Base-by-base conservation (phyloP, 345 rosid genomes). In the Rubroshorea leprosula region DNA sequence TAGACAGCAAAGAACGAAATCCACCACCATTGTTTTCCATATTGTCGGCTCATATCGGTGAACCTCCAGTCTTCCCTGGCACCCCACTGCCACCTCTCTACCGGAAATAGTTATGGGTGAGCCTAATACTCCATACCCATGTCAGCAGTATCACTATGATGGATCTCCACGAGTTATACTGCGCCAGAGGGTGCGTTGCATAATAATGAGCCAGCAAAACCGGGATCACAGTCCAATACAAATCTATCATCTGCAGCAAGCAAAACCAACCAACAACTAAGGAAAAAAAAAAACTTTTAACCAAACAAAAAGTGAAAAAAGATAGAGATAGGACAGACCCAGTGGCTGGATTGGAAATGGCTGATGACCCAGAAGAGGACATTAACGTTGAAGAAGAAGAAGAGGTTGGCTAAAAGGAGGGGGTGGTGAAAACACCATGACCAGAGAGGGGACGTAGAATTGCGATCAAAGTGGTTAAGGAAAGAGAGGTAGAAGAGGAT, bases 21-120 rank as follows among this genome's bases (percentile, higher is more conserved):
- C 97, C 96, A 92, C 89, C 94, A 86, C 98, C 98, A 93, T 20
- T 79, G 80, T 44, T 76, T 83, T 25, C 97, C 99, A 39, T 89
- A 89, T 67, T 89, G 89, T 23, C 68, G 63, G 20, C 94, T 67
- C 85, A 93, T 74, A 60, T 93, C 97, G 22, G 69, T 72, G 76
- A 93, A 93, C 53, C 99, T 73, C 99, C 99, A 93, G 66, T 93
- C 99, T 51, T 93, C 99, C 61, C 96, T 76, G 48, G 89, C 94
- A 21, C 99, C 97, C 89, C 87, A 93, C 68, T 81, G 82, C 99
- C 99, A 93, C 18, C 85, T 86, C 70, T 93, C 99, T 97, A 84
- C 81, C 99, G 73, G 63, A 93, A 80, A 54, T 93, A 93, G 78
- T 78, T 93, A 68, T 93, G 91, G 68, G 83, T 79, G 55, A 93